These are phyloP conservation scores for Nephelium lappaceum DNA, from an alignment of 345 rosid species.

Conservation along the genomic window DNA sequence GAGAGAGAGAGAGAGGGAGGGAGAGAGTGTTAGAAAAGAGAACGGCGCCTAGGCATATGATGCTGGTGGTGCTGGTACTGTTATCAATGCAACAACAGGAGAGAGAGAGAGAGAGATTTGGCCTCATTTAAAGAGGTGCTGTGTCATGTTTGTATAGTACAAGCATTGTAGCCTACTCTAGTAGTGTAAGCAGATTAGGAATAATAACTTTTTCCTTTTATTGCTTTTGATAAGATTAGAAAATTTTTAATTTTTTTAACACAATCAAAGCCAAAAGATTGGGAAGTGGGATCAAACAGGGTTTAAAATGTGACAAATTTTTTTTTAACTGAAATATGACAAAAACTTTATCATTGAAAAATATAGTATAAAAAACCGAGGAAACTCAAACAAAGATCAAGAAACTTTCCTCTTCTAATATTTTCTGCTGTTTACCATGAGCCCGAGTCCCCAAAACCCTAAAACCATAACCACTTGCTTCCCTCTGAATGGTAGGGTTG, in stretches of 20 bases:
- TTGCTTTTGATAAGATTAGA: background rate
- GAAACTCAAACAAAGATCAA: constrained; percentile 17
- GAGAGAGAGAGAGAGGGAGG: background rate
- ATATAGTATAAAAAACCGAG: constrained; percentile 15
- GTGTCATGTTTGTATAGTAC: constrained; percentile 23
- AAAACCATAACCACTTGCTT: constrained; percentile 30
- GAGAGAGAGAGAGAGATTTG: constrained; percentile 28
- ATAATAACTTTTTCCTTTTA: background rate
- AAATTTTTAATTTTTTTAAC: background rate
- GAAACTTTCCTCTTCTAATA: constrained; percentile 2
- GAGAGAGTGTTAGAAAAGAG: constrained; percentile 32
- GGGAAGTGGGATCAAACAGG: constrained; percentile 5
- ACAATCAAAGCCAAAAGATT: background rate
- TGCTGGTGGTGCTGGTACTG: constrained; percentile 34
- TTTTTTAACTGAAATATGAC: background rate
- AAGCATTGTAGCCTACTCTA: constrained; percentile 21
- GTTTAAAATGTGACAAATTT: background rate
- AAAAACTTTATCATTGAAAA: background rate
- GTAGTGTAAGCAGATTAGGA: background rate
- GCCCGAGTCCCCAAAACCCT: constrained; percentile 45
- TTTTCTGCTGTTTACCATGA: constrained; percentile 19
- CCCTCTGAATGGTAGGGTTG: constrained; percentile 24
- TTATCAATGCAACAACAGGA: constrained; percentile 39
- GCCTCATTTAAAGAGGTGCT: constrained; percentile 33
- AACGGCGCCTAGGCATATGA: constrained; percentile 67